Evolutionary conservation across 139 green algal genomes (phyloP).

Genomic region (Auxenochlorella pyrenoidosa): DNA sequence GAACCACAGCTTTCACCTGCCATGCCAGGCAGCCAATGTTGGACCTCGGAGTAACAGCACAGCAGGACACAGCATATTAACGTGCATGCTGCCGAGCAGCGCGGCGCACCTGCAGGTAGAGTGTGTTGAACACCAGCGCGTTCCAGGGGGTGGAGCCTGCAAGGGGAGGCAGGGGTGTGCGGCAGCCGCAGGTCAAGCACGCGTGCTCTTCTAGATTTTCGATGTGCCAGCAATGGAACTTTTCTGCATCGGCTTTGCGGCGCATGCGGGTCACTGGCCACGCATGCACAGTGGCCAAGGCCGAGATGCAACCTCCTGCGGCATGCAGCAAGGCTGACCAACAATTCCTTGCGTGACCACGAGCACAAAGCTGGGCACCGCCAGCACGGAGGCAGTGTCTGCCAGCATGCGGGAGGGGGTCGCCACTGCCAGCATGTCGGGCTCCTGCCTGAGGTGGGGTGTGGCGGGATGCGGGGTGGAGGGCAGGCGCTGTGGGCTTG

Average conservation of each 20-base stretch:
- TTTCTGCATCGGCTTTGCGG: not conserved
- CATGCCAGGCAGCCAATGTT: too few species aligned
- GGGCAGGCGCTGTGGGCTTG: not conserved
- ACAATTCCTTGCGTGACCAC: constrained; percentile 38
- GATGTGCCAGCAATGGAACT: not conserved
- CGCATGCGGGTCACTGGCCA: not conserved
- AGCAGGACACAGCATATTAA: too few species aligned
- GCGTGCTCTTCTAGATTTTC: too few species aligned
- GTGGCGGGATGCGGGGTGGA: not conserved
- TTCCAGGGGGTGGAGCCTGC: constrained; percentile 57
- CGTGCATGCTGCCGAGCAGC: too few species aligned
- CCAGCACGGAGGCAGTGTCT: constrained; percentile 37
- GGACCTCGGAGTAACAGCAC: too few species aligned
- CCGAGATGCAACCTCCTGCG: not conserved
- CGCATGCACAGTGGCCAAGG: not conserved
- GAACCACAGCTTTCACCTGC: too few species aligned
- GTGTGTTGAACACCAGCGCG: constrained; percentile 55
- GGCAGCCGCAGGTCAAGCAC: too few species aligned
- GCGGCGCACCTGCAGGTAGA: constrained; percentile 47
- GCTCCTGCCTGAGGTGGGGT: constrained; percentile 6
- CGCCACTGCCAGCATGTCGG: constrained; percentile 1
- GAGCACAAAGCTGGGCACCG: constrained; percentile 41
- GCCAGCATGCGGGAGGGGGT: constrained; percentile 10
- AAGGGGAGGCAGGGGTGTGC: too few species aligned
- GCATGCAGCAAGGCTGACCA: not conserved